Base-by-base conservation (phyloP, 768 basidiomycete species). In the Pulveroboletus frians region DNA sequence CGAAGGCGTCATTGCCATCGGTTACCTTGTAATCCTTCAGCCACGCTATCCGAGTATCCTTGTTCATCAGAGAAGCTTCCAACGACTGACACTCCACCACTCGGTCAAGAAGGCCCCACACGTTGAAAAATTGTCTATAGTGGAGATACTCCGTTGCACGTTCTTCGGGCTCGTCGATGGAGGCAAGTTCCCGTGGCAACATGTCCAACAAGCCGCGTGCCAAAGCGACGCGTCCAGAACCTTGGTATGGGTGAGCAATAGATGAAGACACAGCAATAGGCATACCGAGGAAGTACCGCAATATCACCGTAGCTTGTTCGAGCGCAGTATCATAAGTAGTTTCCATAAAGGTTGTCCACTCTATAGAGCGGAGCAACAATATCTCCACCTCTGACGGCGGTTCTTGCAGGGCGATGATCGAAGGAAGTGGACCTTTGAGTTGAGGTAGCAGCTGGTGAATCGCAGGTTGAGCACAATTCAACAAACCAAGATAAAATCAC, bases 261-360 rank as follows among this genome's bases (percentile, higher is more conserved):
- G 18, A 30, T 26, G 2, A 13, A 17, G n/a, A 9, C 30, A 41
- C 17, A 31, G 35, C 9, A 10, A 1, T n/a, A 44, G 43, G 67
- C 81, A 27, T 61, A 93, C 94, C 83, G 20, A 98, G 78, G 74
- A 96, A 90, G 63, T 92, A 92, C 14, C 94, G 83, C 49, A 92
- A 63, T 50, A 96, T 87, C 35, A 88, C 84, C 50, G 94, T 94
- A 1, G 90, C 84, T 59, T 93, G 90, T 60, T 88, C 81, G 9
- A 97, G 70, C 0, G 93, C 94, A 6, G 83, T 83, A 10, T 75
- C 70, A 53, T 85, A 83, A 1, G 94, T 98, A 5, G 76, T 70
- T 29, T 81, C 78, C 56, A 77, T 73, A 63, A 88, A 88, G 0
- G 81, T 86, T 44, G 94, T 88, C 95, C 95, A 99, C 60, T 98